Percentiles rank a stretch among this genome's conserved stretches.
Evolutionary conservation across 2,329 filamentous ascomycete species (phyloP).

Genomic region (Nemania sp.): DNA sequence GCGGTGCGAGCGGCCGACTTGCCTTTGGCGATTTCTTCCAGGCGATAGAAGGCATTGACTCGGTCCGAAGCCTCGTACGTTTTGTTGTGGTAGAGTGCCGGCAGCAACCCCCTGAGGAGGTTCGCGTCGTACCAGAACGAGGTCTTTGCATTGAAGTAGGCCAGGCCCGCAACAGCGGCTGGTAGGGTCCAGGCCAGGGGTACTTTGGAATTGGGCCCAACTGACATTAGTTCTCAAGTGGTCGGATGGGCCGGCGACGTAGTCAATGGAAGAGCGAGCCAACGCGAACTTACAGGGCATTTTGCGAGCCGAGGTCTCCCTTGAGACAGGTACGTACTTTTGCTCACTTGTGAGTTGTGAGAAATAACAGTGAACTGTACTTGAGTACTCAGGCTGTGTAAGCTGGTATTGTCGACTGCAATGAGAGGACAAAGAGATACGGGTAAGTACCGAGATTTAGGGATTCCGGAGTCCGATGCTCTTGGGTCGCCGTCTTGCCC

Average conservation of each 20-base stretch:
- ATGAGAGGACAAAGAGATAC: too few relatives aligned
- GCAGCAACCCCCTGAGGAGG: slow-evolving; percentile 60
- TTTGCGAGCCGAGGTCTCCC: neutral
- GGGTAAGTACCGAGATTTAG: too few relatives aligned
- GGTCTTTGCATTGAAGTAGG: slow-evolving; percentile 77
- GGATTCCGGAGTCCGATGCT: too few relatives aligned
- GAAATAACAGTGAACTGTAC: too few relatives aligned
- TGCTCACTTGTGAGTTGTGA: too few relatives aligned
- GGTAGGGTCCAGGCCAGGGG: slow-evolving; percentile 61
- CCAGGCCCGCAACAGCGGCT: slow-evolving; percentile 67
- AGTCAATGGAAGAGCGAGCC: neutral
- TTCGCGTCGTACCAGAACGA: slow-evolving; percentile 68
- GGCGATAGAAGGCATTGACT: slow-evolving; percentile 73
- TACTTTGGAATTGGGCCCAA: slow-evolving; percentile 44
- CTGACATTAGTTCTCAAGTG: neutral
- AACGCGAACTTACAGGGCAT: slow-evolving; percentile 30
- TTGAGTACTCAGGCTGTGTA: too few relatives aligned
- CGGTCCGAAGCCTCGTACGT: slow-evolving; percentile 61
- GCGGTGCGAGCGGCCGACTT: slow-evolving; percentile 58
- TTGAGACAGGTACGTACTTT: too few relatives aligned
- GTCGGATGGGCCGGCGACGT: neutral
- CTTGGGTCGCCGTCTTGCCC: too few relatives aligned
- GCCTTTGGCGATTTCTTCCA: slow-evolving; percentile 68
- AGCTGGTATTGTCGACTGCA: too few relatives aligned
- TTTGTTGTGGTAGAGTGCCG: slow-evolving; percentile 48